These are phyloP conservation scores for Immersiporthe knoxdaviesiana DNA, from an alignment of 2,329 filamentous ascomycete species.

Conservation along the genomic window DNA sequence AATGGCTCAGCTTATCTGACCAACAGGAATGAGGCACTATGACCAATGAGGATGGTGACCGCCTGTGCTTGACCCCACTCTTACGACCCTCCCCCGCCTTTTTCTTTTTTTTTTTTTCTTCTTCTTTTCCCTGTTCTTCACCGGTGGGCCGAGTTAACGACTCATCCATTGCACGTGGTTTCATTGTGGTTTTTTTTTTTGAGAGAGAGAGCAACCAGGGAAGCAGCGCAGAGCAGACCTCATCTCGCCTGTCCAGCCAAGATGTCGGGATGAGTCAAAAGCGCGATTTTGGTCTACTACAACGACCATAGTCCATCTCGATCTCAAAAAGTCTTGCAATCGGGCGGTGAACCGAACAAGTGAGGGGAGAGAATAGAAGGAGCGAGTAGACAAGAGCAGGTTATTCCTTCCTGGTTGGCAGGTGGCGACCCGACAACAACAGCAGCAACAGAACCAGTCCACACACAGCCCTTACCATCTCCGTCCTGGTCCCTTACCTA, in stretches of 20 bases:
- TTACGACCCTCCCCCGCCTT: slow-evolving; percentile 20
- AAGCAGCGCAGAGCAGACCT: neutral
- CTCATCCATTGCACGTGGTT: neutral
- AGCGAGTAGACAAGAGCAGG: neutral
- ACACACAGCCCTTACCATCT: neutral
- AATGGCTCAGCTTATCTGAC: slow-evolving; percentile 14
- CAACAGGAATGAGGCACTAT: neutral
- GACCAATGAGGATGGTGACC: slow-evolving; percentile 7
- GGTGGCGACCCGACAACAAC: neutral
- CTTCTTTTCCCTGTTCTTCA: neutral
- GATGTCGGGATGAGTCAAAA: neutral
- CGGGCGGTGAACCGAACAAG: neutral
- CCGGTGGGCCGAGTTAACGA: neutral
- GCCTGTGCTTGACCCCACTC: slow-evolving; percentile 22
- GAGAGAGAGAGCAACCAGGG: neutral
- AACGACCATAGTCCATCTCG: no score
- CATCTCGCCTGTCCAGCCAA: neutral
- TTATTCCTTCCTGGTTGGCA: slow-evolving; percentile 2
- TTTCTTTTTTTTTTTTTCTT: slow-evolving; percentile 2
- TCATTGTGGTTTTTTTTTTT: neutral
- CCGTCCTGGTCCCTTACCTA: neutral
- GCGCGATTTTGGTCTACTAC: neutral
- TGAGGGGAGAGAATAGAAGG: neutral
- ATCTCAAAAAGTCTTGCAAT: no score
- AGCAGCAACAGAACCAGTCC: neutral